These are phyloP conservation scores for Daldinia sp. DNA, from an alignment of 2,329 filamentous ascomycete species.

Conservation along the genomic window DNA sequence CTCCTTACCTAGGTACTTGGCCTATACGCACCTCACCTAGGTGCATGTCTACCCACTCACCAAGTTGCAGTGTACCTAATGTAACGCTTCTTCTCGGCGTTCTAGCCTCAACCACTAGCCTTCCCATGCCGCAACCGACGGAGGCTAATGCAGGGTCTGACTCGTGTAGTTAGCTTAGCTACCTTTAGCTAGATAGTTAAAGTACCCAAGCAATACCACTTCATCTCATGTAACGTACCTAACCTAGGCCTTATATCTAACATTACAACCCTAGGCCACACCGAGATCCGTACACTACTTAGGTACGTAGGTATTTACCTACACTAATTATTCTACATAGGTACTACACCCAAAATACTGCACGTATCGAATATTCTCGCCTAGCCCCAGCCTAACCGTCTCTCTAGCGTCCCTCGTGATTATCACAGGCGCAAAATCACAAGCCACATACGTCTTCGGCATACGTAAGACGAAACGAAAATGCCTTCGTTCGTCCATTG, in stretches of 20 bases:
- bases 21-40: too few species aligned
- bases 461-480: background rate
- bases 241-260: too few species aligned
- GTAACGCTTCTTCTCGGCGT: background rate
- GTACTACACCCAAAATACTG: too few species aligned
- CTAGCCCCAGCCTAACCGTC: background rate
- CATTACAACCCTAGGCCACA: background rate
- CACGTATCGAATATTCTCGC: background rate
- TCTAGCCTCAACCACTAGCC: constrained; percentile 4
- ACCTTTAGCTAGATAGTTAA: too few species aligned
- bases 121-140: background rate
- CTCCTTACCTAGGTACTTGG: too few species aligned
- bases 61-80: background rate
- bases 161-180: background rate
- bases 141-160: constrained; percentile 8
- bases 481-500: too few species aligned
- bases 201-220: too few species aligned
- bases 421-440: constrained; percentile 1
- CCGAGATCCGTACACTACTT: background rate
- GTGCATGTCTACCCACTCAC: too few species aligned
- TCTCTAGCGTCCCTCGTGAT: background rate
- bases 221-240: background rate
- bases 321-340: too few species aligned
- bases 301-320: too few species aligned
- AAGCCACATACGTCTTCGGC: background rate